A percentile compares a stretch with the other conserved stretches of the same genome.
Evolutionary conservation across 495 filamentous ascomycete genomes (phyloP).

Genomic region (Melanomma pulvis-pyrius): DNA sequence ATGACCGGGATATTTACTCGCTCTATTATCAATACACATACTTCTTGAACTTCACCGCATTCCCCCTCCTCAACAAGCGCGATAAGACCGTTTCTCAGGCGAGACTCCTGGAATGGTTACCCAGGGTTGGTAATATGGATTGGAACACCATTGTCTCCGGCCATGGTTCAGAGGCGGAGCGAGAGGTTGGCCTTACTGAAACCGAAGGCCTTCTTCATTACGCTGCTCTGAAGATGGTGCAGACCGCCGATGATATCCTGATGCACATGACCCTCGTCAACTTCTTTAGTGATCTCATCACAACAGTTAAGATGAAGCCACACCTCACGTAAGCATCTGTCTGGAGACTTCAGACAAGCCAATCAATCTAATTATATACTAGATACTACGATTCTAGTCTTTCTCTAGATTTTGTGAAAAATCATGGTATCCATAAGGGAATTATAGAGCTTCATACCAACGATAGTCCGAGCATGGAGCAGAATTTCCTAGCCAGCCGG

Average conservation of each 20-base stretch:
- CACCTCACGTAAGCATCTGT: slow-evolving; percentile 9
- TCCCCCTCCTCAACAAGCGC: slow-evolving; percentile 55
- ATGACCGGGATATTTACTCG: slow-evolving; percentile 56
- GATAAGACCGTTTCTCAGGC: slow-evolving; percentile 79
- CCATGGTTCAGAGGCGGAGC: slow-evolving; percentile 63
- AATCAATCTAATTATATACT: slow-evolving; percentile 8
- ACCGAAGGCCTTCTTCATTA: slow-evolving; percentile 70
- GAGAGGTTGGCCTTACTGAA: slow-evolving; percentile 50
- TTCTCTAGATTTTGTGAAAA: slow-evolving; percentile 59
- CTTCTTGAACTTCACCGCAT: slow-evolving; percentile 46
- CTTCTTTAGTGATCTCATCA: slow-evolving; percentile 58
- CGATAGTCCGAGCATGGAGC: slow-evolving; percentile 50
- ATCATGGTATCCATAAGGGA: slow-evolving; percentile 54
- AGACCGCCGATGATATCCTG: slow-evolving; percentile 67
- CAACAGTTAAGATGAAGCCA: slow-evolving; percentile 26
- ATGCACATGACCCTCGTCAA: slow-evolving; percentile 80
- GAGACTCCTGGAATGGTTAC: slow-evolving; percentile 70
- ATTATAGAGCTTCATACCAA: slow-evolving; percentile 57
- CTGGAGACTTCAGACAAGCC: not conserved
- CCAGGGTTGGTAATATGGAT: slow-evolving; percentile 65
- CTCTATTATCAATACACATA: slow-evolving; percentile 66
- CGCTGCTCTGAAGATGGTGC: slow-evolving; percentile 72
- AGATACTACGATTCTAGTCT: slow-evolving; percentile 30
- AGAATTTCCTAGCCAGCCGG: slow-evolving; percentile 56
- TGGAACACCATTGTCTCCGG: slow-evolving; percentile 63